A percentile compares a stretch with the other conserved stretches of the same genome.
Conservation (phyloP, 805 yeast genomes). For the Metschnikowia proteae region DNA sequence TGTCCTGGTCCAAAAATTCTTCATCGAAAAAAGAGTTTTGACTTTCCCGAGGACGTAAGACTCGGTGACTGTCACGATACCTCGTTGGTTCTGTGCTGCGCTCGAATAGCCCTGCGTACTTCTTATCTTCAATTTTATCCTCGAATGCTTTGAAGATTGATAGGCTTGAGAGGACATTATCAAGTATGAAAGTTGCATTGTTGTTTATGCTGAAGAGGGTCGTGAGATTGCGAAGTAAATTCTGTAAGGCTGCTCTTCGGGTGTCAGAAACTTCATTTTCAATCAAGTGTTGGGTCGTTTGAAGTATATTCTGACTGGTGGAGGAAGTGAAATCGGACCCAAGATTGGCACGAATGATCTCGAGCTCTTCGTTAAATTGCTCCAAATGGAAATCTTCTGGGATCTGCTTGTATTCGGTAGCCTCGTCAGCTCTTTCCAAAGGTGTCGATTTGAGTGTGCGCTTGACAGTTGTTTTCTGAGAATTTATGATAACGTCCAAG, state of each 20-base stretch:
- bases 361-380: slow-evolving; percentile 31
- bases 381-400: slow-evolving; percentile 34
- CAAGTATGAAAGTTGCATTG: slow-evolving; percentile 31
- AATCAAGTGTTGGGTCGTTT: slow-evolving; percentile 16
- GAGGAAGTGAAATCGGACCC: slow-evolving; percentile 18
- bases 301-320: slow-evolving; percentile 15
- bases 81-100: neutral
- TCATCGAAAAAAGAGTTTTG: neutral
- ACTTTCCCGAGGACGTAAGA: slow-evolving; percentile 6
- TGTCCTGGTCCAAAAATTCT: slow-evolving; percentile 10
- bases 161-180: slow-evolving; percentile 28
- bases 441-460: slow-evolving; percentile 2
- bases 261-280: slow-evolving; percentile 10
- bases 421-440: neutral
- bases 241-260: slow-evolving; percentile 22
- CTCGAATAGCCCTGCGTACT: neutral
- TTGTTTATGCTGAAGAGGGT: slow-evolving; percentile 33
- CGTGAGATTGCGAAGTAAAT: slow-evolving; percentile 29
- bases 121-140: neutral
- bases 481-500: slow-evolving; percentile 53
- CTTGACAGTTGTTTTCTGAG: slow-evolving; percentile 33
- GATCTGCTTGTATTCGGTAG: slow-evolving; percentile 23
- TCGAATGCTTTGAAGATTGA: slow-evolving; percentile 27
- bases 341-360: slow-evolving; percentile 20
- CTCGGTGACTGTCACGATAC: slow-evolving; percentile 9